Base-by-base conservation (phyloP, 2,329 filamentous ascomycete species). In the Alternaria atra region DNA sequence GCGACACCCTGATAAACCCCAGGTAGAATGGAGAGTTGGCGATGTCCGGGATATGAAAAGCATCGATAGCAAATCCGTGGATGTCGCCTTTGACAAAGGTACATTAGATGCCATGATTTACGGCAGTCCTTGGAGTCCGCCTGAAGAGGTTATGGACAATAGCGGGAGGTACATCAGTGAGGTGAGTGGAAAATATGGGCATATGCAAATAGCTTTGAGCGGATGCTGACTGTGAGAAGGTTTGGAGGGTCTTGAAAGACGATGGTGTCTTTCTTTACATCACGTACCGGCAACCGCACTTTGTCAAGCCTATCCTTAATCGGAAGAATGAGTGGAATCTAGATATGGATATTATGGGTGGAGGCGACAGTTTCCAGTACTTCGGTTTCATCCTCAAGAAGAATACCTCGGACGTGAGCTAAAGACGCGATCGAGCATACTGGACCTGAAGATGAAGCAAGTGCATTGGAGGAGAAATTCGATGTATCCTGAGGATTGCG, bases 11-110 rank as follows among this genome's bases (percentile, higher is more conserved):
- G 58, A 72, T 5, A 67, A 80, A 5, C 58, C 44, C 1, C 79
- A 78, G 5, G 83, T 87, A n/a, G 72, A 79, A 50, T 89, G 86
- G 86, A 63, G 69, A 27, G 73, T 79, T 35, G 80, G 80, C 61
- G 86, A 89, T 66, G 81, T 88, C 3, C 82, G 86, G 6, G 64
- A 84, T 35, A 83, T 89, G 80, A 66, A 72, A 8, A 69, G 71
- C 1, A 65, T 86, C 0, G 67, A 74, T 0, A 73, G 79, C 32
- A 67, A 60, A 1, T 82, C 80, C 1, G 70, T 89, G 39, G 84
- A 86, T 65, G 79, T 88, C 6, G 85, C 85, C 10, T 86, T 89
- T 64, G 84, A 87, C 64, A 87, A 87, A 70, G 80, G 81, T 3
- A 87, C 84, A 1, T 74, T 87, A 3, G 84, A 87, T 72, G 84